Base-by-base conservation (phyloP, 352 stramenopile species). In the Halophytophthora polymorphica region DNA sequence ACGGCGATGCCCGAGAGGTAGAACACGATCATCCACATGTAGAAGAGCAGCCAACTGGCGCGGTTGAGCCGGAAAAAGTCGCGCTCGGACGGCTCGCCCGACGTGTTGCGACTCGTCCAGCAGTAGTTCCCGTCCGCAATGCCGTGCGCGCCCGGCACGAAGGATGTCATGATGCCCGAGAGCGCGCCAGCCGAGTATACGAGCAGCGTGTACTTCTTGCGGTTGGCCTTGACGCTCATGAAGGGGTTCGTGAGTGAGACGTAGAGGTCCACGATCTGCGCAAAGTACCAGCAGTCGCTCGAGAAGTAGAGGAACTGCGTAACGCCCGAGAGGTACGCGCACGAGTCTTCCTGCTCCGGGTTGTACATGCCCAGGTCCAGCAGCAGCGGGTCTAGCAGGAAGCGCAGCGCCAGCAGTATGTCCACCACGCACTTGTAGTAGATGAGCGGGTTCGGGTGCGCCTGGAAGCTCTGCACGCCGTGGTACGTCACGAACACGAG, bases 1-100 rank as follows among this genome's bases (percentile, higher is more conserved):
- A 92, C 80, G 0, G 67, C 66, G 28, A 94, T 80, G 7, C 81
- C 81, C 19, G 79, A 83, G 5, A 91, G 50, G 51, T 92, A 92
- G 39, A 89, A 92, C 8, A 92, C 12, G 50, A 93, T 87, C 78
- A 93, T 91, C 68, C 77, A 93, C 53, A 80, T 72, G 64, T 91
- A 93, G 54, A 93, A 91, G 2, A 90, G 56, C 12, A 81, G 45
- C 83, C 83, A 93, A 48, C 71, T 92, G 2, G 79, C 67, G 11
- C 71, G 33, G 58, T 93, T 93, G 23, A 90, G 66, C 6, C 66
- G 63, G 38, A 83, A 90, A 42, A 92, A 91, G 57, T 85, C 54
- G 49, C 74, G 64, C 40, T 88, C 62, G 3, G 37, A 29, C 10
- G 53, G 36, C n/a, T 65, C 43, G 14, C 48, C 38, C 0, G 28